Conservation (phyloP, 2,329 filamentous ascomycete genomes). For the Aspergillus eucalypticola region DNA sequence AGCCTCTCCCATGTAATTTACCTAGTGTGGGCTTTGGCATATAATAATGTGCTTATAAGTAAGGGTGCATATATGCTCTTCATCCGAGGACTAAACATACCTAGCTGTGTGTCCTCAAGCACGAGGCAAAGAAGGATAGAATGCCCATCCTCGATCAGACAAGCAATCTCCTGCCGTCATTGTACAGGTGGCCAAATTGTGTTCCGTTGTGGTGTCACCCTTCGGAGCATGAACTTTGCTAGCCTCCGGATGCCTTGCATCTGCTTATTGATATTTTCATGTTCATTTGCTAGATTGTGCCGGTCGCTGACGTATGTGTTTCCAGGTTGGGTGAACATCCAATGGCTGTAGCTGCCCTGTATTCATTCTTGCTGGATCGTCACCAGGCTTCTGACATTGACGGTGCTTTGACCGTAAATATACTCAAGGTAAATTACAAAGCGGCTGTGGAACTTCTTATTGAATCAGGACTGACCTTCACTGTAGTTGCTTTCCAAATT, state of each 20-base stretch:
- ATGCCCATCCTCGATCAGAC: neutral
- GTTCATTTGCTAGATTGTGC: neutral
- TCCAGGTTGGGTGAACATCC: slow-evolving; percentile 53
- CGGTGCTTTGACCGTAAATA: slow-evolving; percentile 45
- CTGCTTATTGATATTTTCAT: neutral
- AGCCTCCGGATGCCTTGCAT: neutral
- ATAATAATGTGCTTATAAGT: slow-evolving; percentile 31
- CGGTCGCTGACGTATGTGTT: slow-evolving; percentile 30
- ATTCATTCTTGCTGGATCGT: slow-evolving; percentile 52
- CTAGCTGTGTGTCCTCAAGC: slow-evolving; percentile 12
- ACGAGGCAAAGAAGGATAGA: slow-evolving; percentile 1
- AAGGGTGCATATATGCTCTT: slow-evolving; percentile 25
- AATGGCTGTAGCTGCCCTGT: slow-evolving; percentile 48
- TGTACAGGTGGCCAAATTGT: neutral
- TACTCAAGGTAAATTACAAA: slow-evolving; percentile 46
- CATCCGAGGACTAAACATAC: slow-evolving; percentile 12
- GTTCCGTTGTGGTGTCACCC: neutral
- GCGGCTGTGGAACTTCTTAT: neutral
- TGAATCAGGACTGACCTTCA: slow-evolving; percentile 24
- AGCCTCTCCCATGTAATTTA: slow-evolving; percentile 38
- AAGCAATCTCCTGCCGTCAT: neutral
- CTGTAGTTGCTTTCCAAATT: slow-evolving; percentile 55
- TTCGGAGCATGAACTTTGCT: neutral
- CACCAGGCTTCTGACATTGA: slow-evolving; percentile 51
- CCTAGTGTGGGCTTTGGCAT: slow-evolving; percentile 28